These are phyloP conservation scores for Quercus phellos DNA, from an alignment of 331 rosid species.

Conservation along the genomic window DNA sequence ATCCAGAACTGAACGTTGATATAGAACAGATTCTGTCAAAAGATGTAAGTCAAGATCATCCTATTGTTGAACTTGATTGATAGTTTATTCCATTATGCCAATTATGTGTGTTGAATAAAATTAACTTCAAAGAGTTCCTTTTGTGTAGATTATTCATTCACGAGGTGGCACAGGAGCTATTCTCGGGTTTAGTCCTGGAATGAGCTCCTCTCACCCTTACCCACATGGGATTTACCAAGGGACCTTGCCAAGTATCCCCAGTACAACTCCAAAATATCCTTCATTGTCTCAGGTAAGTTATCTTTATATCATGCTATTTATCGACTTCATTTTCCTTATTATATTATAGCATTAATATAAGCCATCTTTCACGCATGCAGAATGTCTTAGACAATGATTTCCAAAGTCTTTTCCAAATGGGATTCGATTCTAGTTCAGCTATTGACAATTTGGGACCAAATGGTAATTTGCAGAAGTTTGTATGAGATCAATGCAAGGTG, in stretches of 20 bases:
- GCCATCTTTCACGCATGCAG: conserved; percentile 35
- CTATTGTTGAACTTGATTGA: not conserved
- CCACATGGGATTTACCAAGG: conserved; percentile 59
- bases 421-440: conserved; percentile 59
- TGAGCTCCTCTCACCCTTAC: conserved; percentile 56
- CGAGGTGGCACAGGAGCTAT: conserved; percentile 49
- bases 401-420: conserved; percentile 79
- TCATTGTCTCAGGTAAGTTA: conserved; percentile 66
- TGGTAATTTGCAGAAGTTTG: conserved; percentile 38
- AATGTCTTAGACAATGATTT: conserved; percentile 61
- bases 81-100: not conserved
- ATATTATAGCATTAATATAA: conserved; percentile 10
- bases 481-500: not conserved
- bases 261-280: conserved; percentile 54
- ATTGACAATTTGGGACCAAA: conserved; percentile 72
- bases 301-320: conserved; percentile 12
- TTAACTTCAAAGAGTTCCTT: conserved; percentile 1
- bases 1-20: conserved; percentile 81
- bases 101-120: not conserved
- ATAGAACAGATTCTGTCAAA: conserved; percentile 73
- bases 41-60: conserved; percentile 59
- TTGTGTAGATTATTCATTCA: conserved; percentile 60
- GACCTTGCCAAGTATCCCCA: conserved; percentile 48
- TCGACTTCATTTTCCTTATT: not conserved
- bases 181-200: conserved; percentile 52